Evolutionary conservation across 345 rosid species (phyloP), one percentile per base, ranked within the genome.

Genomic region (Rubroshorea leprosula): DNA sequence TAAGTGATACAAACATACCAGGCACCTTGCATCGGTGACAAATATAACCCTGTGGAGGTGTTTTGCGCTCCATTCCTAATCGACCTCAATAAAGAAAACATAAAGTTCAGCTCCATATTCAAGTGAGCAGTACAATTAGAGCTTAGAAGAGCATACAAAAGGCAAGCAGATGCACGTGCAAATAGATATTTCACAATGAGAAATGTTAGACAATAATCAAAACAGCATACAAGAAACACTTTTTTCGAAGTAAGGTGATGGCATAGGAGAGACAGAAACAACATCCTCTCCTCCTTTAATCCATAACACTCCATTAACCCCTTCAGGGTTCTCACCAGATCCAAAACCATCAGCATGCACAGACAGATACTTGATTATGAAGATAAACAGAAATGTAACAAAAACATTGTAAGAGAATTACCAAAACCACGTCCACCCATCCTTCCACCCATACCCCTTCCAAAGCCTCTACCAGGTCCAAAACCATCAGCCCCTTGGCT

Each of bases 371-470:
- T 35, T 35, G 1, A 35, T 13, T 35, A 35, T 35, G 13, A 50
- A 4, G 6, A 66, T 22, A 23, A 1, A 56, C 22, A 11, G 14
- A 23, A 53, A 2, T 35, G 12, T 6, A 46, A 23, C 2, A 53
- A 22, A 52, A 26, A 24, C 58, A 53, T 63, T 5, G 48, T 51
- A 58, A 64, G 74, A 71, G 23, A 67, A 70, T 86, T 71, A 91
- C 96, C 98, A 61, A 88, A 91, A 73, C 98, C 93, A 74, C 99
- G 99, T 47, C 94, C 94, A 12, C 90, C 90, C 80, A 85, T 80
- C 74, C 99, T 80, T 65, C 97, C 97, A 67, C 56, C 78, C 86
- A 83, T 76, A 51, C 87, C 97, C 85, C 97, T 82, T 45, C 92
- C 95, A 58, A 82, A 90, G 67, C 97, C 97, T 83, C 96, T 87